Base-by-base conservation (phyloP, 2,329 filamentous ascomycete genomes). In the Aspergillus pseudoviridinutans region DNA sequence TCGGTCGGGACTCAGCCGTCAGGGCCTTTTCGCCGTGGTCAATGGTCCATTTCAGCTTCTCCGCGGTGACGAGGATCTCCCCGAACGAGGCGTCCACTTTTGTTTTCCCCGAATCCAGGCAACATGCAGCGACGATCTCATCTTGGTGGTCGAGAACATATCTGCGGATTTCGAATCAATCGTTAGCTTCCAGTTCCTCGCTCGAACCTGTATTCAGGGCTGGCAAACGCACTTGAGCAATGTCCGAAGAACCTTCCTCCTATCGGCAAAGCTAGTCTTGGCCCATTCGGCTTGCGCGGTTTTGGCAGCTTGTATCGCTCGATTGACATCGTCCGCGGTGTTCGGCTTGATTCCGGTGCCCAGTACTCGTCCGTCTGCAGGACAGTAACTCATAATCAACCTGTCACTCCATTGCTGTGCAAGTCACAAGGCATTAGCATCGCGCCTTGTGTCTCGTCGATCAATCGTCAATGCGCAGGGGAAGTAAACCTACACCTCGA, bases 31-130 rank as follows among this genome's bases (percentile, higher is more conserved):
- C 92, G 66, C 94, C 94, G 75, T 99, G 91, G 62, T 87, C 80
- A 61, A 97, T 87, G 3, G 92, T 96, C 94, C 94, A 99, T 70
- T 90, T 87, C 59, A 99, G 82, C 79, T 96, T 97, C 80, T 97
- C 94, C 0, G 84, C 87, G 6, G 94, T 97, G 46, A 97, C 92
- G 55, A 99, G 81, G 62, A 97, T 92, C 81, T 99, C 94, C 53
- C 94, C 94, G 56, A 99, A 87, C 65, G 90, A 87, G 0, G 93
- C 94, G 76, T 99, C 94, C 42, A 97, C 87, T 80, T 93, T 90
- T 1, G 95, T 97, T 82, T 99, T 99, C 62, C 94, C 94, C 46
- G 91, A 95, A 76, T 99, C 94, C 38, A 96, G 82, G 69, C 91
- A 95, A 51, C 92, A 93, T 29, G 91, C 85, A 17, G 85, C 84